phyloP scores from a whole-genome alignment of 345 rosid species.

The Eucalyptus microcorys region DNA sequence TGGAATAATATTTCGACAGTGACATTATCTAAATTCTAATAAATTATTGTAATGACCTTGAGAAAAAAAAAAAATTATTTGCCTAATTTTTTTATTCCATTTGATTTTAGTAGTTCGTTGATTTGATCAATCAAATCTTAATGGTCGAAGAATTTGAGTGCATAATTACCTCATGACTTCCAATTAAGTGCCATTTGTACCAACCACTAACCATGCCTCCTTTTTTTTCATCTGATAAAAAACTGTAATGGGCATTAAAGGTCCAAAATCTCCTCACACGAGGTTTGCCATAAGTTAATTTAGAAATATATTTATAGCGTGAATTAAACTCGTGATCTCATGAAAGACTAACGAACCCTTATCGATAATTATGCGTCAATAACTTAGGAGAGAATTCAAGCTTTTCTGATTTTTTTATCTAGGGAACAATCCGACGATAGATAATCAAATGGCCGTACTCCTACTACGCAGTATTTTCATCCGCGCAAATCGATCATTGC shows the following conservation, averaged over 20 bases:
- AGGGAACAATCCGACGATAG: not conserved
- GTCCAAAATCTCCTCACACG: not conserved
- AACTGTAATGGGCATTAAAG: not conserved
- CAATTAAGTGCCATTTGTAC: not conserved
- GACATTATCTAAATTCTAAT: rapidly evolving
- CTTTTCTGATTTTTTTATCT: not conserved
- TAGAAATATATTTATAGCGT: rapidly evolving
- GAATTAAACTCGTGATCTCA: not conserved
- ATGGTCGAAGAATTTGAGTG: not conserved
- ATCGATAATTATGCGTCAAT: not conserved
- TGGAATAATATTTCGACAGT: not conserved
- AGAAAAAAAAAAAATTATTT: not conserved
- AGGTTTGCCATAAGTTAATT: not conserved
- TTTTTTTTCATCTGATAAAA: too few relatives aligned
- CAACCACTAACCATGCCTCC: not conserved
- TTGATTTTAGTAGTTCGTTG: not conserved
- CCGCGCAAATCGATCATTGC: not conserved
- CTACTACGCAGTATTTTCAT: not conserved
- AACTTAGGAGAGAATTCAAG: not conserved
- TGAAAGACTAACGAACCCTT: rapidly evolving
- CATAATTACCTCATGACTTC: not conserved
- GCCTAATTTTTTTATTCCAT: not conserved
- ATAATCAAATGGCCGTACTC: not conserved
- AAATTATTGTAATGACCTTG: not conserved
- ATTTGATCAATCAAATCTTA: not conserved